phyloP scores from a whole-genome alignment of 768 basidiomycete species.

The Tricholoma furcatifolium region DNA sequence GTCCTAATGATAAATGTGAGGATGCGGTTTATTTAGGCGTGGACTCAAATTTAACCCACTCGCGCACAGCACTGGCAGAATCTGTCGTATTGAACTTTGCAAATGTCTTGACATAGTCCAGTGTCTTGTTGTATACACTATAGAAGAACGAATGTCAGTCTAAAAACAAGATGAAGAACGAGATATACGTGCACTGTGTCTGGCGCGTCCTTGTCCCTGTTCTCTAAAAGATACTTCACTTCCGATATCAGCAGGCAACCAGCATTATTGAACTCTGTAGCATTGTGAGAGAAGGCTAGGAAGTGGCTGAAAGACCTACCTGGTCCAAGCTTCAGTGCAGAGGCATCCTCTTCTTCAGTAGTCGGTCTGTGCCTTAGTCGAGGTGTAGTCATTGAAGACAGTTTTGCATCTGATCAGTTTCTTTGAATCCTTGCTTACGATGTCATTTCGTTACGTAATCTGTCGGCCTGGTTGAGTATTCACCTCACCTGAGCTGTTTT shows the following conservation, averaged over 20 bases:
- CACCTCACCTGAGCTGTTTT: no score
- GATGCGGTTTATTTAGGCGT: background rate
- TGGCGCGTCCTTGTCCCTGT: slow-evolving; percentile 83
- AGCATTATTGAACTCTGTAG: slow-evolving; percentile 83
- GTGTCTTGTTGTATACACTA: slow-evolving; percentile 91
- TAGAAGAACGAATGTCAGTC: background rate
- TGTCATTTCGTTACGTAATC: no score
- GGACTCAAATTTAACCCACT: slow-evolving; percentile 46
- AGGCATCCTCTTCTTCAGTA: slow-evolving; percentile 83
- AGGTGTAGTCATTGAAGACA: slow-evolving; percentile 50
- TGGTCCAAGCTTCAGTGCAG: slow-evolving; percentile 77
- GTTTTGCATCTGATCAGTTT: background rate
- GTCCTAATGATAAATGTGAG: slow-evolving; percentile 46
- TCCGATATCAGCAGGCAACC: slow-evolving; percentile 91
- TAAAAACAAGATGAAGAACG: background rate
- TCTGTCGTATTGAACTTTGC: slow-evolving; percentile 87
- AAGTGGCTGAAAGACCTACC: slow-evolving; percentile 36
- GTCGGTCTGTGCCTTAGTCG: slow-evolving; percentile 64
- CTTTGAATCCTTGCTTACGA: no score
- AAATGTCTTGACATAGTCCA: slow-evolving; percentile 90
- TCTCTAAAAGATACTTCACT: slow-evolving; percentile 87
- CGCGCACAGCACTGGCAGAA: slow-evolving; percentile 82
- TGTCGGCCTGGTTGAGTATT: no score
- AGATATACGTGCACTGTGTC: slow-evolving; percentile 69
- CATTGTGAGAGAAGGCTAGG: background rate